Conservation (phyloP, 2,329 filamentous ascomycete genomes). For the Botrytis aclada region DNA sequence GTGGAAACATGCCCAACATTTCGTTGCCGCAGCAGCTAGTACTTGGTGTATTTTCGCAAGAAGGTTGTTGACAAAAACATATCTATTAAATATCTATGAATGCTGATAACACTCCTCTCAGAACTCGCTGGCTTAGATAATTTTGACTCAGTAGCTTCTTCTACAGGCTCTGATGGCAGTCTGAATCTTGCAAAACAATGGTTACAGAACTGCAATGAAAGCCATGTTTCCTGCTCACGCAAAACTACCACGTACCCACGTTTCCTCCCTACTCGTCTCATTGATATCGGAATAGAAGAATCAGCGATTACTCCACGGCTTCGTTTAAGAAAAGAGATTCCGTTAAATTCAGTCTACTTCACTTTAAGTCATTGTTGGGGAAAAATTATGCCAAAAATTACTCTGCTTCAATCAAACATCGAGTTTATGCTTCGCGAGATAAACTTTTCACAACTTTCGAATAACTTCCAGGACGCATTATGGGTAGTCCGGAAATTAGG, state of each 20-base stretch:
- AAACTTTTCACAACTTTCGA: neutral
- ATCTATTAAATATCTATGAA: no score
- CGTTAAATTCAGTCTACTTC: neutral
- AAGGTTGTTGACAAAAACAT: neutral
- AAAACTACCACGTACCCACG: neutral
- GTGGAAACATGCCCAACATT: no score
- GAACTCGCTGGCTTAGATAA: neutral
- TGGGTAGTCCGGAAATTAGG: neutral
- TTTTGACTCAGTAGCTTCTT: neutral
- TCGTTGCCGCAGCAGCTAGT: fast-evolving
- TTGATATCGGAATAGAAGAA: neutral
- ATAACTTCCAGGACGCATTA: neutral
- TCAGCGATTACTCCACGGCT: neutral
- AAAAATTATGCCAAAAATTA: fast-evolving
- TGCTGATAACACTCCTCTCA: fast-evolving
- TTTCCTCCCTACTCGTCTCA: neutral
- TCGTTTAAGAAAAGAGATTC: neutral
- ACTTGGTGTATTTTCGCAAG: neutral
- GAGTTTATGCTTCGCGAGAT: neutral
- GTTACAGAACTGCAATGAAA: neutral
- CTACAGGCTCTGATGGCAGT: neutral
- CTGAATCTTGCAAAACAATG: neutral
- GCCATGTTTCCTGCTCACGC: neutral
- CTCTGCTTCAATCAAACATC: neutral
- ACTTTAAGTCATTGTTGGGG: neutral